phyloP scores from a whole-genome alignment of 257 asterid genomes.

The Verbena officinalis region DNA sequence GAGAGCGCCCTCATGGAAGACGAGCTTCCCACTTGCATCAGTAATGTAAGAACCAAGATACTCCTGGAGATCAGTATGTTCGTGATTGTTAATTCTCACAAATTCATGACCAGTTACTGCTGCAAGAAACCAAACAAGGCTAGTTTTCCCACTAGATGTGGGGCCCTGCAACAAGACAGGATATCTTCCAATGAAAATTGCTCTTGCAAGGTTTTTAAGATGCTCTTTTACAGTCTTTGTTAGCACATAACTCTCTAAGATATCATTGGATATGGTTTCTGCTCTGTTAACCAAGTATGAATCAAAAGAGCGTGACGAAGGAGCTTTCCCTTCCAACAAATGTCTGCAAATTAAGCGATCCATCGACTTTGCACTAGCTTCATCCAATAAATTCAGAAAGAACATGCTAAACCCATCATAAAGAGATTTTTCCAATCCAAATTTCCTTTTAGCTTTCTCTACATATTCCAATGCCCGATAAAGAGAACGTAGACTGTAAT shows the following conservation, averaged over 20 bases:
- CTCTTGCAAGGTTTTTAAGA: slow-evolving; percentile 74
- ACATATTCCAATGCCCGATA: slow-evolving; percentile 84
- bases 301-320: slow-evolving; percentile 47
- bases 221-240: slow-evolving; percentile 79
- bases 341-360: slow-evolving; percentile 46
- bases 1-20: slow-evolving; percentile 88
- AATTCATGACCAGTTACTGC: slow-evolving; percentile 76
- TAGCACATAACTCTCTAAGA: slow-evolving; percentile 55
- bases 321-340: slow-evolving; percentile 55
- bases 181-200: slow-evolving; percentile 75
- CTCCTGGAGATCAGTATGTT: slow-evolving; percentile 97
- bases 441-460: slow-evolving; percentile 53
- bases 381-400: slow-evolving; percentile 72
- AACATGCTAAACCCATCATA: slow-evolving; percentile 97
- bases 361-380: slow-evolving; percentile 71
- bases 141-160: slow-evolving; percentile 98
- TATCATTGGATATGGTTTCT: slow-evolving; percentile 36
- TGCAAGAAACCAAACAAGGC: slow-evolving; percentile 90
- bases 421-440: slow-evolving; percentile 58
- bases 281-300: slow-evolving; percentile 43
- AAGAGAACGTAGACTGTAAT: slow-evolving; percentile 91
- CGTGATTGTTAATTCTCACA: slow-evolving; percentile 93
- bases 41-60: slow-evolving; percentile 92
- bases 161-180: slow-evolving; percentile 97
- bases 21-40: slow-evolving; percentile 84